Base-by-base conservation (phyloP, 352 stramenopile species). In the Phytopythium sindhum region DNA sequence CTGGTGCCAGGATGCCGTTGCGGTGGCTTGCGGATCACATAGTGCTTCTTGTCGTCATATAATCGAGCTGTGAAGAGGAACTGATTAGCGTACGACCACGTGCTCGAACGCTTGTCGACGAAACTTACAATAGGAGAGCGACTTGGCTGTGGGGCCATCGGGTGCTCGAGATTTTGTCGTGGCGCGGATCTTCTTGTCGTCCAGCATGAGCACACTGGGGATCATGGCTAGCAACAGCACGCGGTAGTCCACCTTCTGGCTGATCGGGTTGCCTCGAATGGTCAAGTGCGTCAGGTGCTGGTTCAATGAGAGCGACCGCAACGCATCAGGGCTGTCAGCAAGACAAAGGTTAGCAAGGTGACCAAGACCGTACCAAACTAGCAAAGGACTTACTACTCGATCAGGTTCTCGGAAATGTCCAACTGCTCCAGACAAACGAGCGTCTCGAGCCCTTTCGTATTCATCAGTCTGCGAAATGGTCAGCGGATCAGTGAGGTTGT, bases 11-110 rank as follows among this genome's bases (percentile, higher is more conserved):
- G 68, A n/a, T 72, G 77, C 4, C 66, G 59, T 12, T 72, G 68
- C 19, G 60, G 77, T 44, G 84, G 77, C 29, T 81, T 77, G n/a
- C 73, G 73, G 12, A 91, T 83, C 44, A 88, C 63, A 58, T 89
- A 93, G 50, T 89, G 73, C 54, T 93, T 91, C 60, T 89, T 93
- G 54, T 91, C 80, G 39, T 89, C 82, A 31, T 93, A 93, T n/a
- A 93, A 70, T 15, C 82, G 78, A 42, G 80, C 84, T 92, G 44
- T 3, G 9, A 11, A 8, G n/a, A 69, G 5, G 23, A 47, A 24
- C 10, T 47, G 42, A 26, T 59, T 31, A 68, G 15, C 14, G 52
- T 17, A 37, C 15, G 31, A 23, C 31, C 19, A 59, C 0, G 19
- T 10, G 9, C 5, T 6, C 44, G 21, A 26, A 14, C 44, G n/a